Evolutionary conservation across 441 rosid species (phyloP).

Genomic region (Omphalea diandra): DNA sequence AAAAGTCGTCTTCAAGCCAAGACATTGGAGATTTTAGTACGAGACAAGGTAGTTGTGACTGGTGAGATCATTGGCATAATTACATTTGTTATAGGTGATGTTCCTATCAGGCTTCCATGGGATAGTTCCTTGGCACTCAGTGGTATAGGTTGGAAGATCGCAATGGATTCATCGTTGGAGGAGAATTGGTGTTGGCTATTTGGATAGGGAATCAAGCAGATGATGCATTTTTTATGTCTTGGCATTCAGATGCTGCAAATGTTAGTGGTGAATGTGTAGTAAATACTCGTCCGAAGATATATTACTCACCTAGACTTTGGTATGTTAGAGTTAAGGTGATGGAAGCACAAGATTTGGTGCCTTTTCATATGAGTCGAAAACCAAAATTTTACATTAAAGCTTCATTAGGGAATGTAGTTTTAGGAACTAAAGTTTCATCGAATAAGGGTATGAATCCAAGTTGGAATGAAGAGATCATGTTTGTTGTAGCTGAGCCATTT

Average conservation of each 20-base stretch:
- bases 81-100: constrained; percentile 25
- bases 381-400: constrained; percentile 37
- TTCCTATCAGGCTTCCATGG: constrained; percentile 40
- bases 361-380: constrained; percentile 26
- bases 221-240: constrained; percentile 41
- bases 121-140: constrained; percentile 41
- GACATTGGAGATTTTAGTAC: constrained; percentile 34
- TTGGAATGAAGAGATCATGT: constrained; percentile 59
- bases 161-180: constrained; percentile 27
- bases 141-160: constrained; percentile 41
- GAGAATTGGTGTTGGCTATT: constrained; percentile 43
- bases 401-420: constrained; percentile 26
- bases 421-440: constrained; percentile 38
- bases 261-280: constrained; percentile 32
- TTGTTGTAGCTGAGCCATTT: constrained; percentile 50
- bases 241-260: constrained; percentile 45
- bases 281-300: constrained; percentile 39
- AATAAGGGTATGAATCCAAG: constrained; percentile 33
- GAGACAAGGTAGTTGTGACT: constrained; percentile 6
- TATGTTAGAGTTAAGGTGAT: constrained; percentile 44
- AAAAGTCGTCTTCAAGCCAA: constrained; percentile 34
- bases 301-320: constrained; percentile 49
- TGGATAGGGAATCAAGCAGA: constrained; percentile 55
- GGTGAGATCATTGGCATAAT: constrained; percentile 34
- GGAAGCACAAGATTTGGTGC: constrained; percentile 50